These are phyloP conservation scores for Capronia americana DNA, from an alignment of 2,329 filamentous ascomycete genomes.

Conservation along the genomic window DNA sequence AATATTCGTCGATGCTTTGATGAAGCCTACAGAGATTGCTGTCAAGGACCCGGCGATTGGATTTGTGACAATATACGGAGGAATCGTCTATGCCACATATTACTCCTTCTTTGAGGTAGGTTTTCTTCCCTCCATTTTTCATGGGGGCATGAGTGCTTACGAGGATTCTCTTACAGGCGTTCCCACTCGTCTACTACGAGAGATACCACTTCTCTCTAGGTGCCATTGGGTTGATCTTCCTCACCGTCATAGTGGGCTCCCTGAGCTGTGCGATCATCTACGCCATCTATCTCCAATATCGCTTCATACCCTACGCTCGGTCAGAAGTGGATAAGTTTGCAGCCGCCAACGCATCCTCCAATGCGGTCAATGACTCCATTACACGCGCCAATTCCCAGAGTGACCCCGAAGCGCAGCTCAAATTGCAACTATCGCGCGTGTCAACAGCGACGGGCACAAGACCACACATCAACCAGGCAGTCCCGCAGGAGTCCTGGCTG, in stretches of 20 bases:
- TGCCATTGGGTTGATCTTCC: conserved; percentile 14
- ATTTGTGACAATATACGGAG: conserved; percentile 11
- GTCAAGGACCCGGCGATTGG: conserved; percentile 14
- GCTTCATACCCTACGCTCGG: conserved; percentile 11
- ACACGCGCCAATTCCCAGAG: background rate
- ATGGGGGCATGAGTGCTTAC: background rate
- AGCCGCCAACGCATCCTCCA: background rate
- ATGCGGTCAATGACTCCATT: background rate
- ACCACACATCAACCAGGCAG: conserved; percentile 9
- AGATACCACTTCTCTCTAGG: conserved; percentile 8
- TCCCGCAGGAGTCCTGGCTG: conserved; percentile 16
- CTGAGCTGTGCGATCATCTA: conserved; percentile 2
- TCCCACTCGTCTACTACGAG: conserved; percentile 13
- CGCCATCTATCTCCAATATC: conserved; percentile 5
- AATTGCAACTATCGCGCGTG: background rate
- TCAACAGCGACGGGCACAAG: background rate
- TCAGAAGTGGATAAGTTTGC: background rate
- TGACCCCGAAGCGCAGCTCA: background rate
- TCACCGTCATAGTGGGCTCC: background rate
- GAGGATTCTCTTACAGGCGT: background rate
- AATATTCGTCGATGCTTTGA: conserved; percentile 2
- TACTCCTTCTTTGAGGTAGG: conserved; percentile 18
- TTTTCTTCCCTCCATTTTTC: background rate
- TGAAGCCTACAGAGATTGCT: conserved; percentile 12
- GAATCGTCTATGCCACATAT: conserved; percentile 16